These are phyloP conservation scores for Sclerotinia sclerotiorum DNA, from an alignment of 2,329 filamentous ascomycete genomes.

Conservation along the genomic window DNA sequence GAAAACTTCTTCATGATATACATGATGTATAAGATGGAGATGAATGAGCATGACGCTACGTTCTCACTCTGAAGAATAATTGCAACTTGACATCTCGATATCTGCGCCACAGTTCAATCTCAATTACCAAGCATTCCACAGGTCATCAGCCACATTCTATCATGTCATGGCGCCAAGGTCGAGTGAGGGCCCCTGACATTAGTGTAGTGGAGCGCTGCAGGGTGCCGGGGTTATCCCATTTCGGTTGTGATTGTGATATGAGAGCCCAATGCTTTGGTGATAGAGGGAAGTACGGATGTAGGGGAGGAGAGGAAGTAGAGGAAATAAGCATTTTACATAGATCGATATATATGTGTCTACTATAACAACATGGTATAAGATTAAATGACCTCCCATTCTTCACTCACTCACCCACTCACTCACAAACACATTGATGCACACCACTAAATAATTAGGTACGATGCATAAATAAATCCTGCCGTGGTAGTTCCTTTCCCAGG, in stretches of 20 bases:
- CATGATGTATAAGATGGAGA: background rate
- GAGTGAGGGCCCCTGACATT: background rate
- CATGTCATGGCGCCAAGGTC: background rate
- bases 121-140: background rate
- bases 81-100: background rate
- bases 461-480: background rate
- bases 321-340: background rate
- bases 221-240: background rate
- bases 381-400: too few species aligned
- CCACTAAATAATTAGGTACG: background rate
- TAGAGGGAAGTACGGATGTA: background rate
- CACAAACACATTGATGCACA: too few species aligned
- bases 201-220: background rate
- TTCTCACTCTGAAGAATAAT: background rate
- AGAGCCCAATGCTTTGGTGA: too few species aligned
- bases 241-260: slow-evolving; percentile 1
- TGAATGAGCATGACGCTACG: too few species aligned
- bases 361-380: too few species aligned
- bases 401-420: too few species aligned
- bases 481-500: background rate
- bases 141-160: background rate
- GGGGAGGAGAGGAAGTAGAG: background rate
- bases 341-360: background rate
- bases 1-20: background rate
- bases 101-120: background rate